Evolutionary conservation across 2,329 filamentous ascomycete species (phyloP).

Genomic region (Chaetomium sp.): DNA sequence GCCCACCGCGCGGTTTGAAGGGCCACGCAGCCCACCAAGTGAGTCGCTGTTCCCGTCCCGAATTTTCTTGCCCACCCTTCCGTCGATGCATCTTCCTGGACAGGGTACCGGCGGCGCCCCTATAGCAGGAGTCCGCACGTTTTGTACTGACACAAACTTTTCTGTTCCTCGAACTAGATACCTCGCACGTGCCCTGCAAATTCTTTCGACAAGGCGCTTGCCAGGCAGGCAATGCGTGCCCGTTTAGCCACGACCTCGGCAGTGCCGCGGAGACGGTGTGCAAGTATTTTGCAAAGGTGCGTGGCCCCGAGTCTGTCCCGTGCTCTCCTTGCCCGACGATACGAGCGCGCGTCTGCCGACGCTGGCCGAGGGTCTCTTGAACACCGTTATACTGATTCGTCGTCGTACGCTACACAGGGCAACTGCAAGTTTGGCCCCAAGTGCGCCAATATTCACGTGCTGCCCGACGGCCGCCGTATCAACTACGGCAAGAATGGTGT

Average conservation of each 20-base stretch:
- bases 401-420: constrained; percentile 58
- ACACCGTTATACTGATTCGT: constrained; percentile 27
- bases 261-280: constrained; percentile 84
- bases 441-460: constrained; percentile 93
- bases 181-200: constrained; percentile 97
- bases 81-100: neutral
- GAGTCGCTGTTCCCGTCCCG: constrained; percentile 40
- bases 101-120: neutral
- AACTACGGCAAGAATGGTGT: constrained; percentile 75
- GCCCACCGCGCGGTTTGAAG: constrained; percentile 54
- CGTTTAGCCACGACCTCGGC: constrained; percentile 92
- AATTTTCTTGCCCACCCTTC: neutral
- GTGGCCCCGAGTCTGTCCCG: constrained; percentile 32
- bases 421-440: constrained; percentile 99
- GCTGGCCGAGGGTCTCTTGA: constrained; percentile 15
- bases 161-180: constrained; percentile 61
- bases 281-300: constrained; percentile 98
- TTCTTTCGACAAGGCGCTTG: constrained; percentile 97
- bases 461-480: constrained; percentile 89
- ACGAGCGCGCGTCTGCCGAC: constrained; percentile 5
- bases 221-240: constrained; percentile 93
- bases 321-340: neutral
- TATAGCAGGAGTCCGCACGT: neutral
- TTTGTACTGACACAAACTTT: neutral
- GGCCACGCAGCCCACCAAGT: constrained; percentile 65